phyloP scores from a whole-genome alignment of 768 basidiomycete genomes.

The Trametes punicea region DNA sequence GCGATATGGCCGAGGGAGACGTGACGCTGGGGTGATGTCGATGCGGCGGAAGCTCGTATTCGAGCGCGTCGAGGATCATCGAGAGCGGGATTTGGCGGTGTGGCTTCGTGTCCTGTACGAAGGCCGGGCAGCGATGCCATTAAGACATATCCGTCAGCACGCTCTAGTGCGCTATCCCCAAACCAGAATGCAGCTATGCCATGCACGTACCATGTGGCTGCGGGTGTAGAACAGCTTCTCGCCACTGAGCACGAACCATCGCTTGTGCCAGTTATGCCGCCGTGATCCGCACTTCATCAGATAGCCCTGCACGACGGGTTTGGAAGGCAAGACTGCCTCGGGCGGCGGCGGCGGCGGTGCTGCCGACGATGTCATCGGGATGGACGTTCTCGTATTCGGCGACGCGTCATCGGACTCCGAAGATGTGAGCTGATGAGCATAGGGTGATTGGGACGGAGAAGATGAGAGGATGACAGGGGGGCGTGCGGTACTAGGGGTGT shows the following conservation, averaged over 20 bases:
- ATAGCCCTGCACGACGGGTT: slow-evolving; percentile 84
- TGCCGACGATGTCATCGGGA: slow-evolving; percentile 45
- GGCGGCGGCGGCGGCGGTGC: slow-evolving; percentile 21
- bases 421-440: slow-evolving; percentile 56
- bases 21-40: slow-evolving; percentile 34
- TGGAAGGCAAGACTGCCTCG: slow-evolving; percentile 55
- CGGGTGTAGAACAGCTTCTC: slow-evolving; percentile 85
- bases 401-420: slow-evolving; percentile 78
- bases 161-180: slow-evolving; percentile 1
- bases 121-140: slow-evolving; percentile 8
- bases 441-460: slow-evolving; percentile 44
- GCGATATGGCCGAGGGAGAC: slow-evolving; percentile 33
- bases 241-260: slow-evolving; percentile 94
- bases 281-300: slow-evolving; percentile 96
- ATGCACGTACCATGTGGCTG: slow-evolving; percentile 85
- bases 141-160: slow-evolving; percentile 10
- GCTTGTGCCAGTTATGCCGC: slow-evolving; percentile 91
- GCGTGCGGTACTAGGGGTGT: slow-evolving; percentile 24
- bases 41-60: slow-evolving; percentile 66
- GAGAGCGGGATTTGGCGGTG: slow-evolving; percentile 83
- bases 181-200: slow-evolving; percentile 11
- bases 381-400: slow-evolving; percentile 41
- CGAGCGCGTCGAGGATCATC: slow-evolving; percentile 88
- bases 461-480: slow-evolving; percentile 40
- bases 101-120: slow-evolving; percentile 76